Base-by-base conservation (phyloP, 768 basidiomycete species). In the Panaeolus papilionaceus region DNA sequence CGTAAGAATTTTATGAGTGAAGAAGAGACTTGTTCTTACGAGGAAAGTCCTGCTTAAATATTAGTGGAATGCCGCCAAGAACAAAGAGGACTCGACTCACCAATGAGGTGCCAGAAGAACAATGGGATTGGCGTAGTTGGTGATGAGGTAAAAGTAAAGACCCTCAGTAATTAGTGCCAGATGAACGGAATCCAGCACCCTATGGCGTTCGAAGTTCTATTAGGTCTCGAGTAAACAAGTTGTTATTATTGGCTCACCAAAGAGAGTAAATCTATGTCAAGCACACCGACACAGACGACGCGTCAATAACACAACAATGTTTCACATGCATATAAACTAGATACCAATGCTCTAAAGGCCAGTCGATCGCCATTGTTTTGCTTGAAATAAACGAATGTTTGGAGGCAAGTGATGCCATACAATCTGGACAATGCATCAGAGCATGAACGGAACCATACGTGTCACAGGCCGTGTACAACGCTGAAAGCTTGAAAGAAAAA, bases 181-280 rank as follows among this genome's bases (percentile, higher is more conserved):
- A 39, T 81, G 80, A 18, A 79, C 62, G 9, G 76, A 76, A 69
- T 81, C 80, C 14, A 82, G 72, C 5, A 76, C 23, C 81, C 82
- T 82, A 10, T 40, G 39, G 9, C 14, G 9, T 40, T 40, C 39
- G 11, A 40, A 11, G 4, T 40, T 40, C 9, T 33, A 33, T 33
- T 33, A 33, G 33, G 33, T 33, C 33, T 33, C 33, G 33, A 33
- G 33, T 1, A 33, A 33, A 33, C 33, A 33, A 33, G 33, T 33
- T 33, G 33, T 33, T 33, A 33, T 33, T n/a, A 28, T 45, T 12
- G 26, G 38, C 64, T 18, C 62, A 78, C 78, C 78, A 79, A 14
- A 78, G 69, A 37, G 68, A 64, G 51, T 67, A 71, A 18, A 78
- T 72, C 76, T 78, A 33, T 26, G 44, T 64, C 38, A 33, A 18